phyloP scores from a whole-genome alignment of 139 green algal genomes.

The Pleodorina starrii region DNA sequence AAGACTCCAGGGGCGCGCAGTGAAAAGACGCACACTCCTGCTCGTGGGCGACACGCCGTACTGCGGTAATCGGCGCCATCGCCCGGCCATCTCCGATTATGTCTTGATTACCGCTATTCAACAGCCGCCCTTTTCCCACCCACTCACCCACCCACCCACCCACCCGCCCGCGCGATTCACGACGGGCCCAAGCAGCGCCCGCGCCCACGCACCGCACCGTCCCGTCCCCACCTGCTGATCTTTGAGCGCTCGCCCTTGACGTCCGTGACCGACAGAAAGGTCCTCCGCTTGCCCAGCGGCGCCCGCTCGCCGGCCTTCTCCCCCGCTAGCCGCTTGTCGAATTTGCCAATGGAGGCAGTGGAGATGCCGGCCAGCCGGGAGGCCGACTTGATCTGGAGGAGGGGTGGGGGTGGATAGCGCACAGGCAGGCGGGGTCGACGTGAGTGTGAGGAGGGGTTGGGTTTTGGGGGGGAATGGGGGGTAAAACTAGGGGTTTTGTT shows the following conservation, averaged over 20 bases:
- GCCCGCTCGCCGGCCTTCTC: slow-evolving; percentile 61
- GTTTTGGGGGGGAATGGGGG: not conserved
- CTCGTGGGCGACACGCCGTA: not conserved
- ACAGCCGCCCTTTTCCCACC: too few relatives aligned
- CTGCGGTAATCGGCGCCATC: not conserved
- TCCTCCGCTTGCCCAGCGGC: slow-evolving; percentile 72
- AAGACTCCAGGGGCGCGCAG: not conserved
- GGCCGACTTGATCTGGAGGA: slow-evolving; percentile 77
- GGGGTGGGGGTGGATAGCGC: too few relatives aligned
- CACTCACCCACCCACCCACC: too few relatives aligned
- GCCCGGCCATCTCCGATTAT: not conserved
- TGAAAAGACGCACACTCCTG: not conserved
- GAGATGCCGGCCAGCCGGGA: slow-evolving; percentile 82
- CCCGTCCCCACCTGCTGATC: slow-evolving; percentile 31
- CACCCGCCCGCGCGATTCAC: too few relatives aligned
- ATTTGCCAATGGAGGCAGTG: slow-evolving; percentile 97
- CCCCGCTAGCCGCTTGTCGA: slow-evolving; percentile 82
- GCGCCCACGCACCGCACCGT: too few relatives aligned
- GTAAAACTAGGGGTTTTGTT: not conserved
- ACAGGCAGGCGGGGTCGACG: not conserved
- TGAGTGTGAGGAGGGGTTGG: too few relatives aligned
- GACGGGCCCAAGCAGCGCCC: too few relatives aligned
- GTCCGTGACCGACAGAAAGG: slow-evolving; percentile 70
- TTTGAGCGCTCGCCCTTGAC: slow-evolving; percentile 60
- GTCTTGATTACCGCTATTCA: not conserved